A percentile compares a stretch with the other conserved stretches of the same genome.
Evolutionary conservation across 2,329 filamentous ascomycete genomes (phyloP).

Genomic region (Xenosphaeropsis pyriputrescens): DNA sequence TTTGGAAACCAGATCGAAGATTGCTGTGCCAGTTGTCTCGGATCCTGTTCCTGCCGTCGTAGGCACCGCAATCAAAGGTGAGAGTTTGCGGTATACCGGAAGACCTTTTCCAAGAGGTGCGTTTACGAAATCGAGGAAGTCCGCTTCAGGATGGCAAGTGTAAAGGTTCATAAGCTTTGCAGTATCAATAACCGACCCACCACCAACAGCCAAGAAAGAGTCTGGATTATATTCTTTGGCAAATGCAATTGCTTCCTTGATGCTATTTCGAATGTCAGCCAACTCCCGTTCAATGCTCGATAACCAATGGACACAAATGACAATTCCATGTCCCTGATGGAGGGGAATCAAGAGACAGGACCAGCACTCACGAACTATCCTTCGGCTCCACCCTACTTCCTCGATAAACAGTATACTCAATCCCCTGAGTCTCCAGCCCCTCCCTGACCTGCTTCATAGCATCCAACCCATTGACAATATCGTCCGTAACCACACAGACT

Average conservation of each 20-base stretch:
- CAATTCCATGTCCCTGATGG: not conserved
- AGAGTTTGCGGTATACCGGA: conserved; percentile 56
- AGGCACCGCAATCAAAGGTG: conserved; percentile 68
- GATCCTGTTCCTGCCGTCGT: conserved; percentile 81
- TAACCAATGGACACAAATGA: not conserved
- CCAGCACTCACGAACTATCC: conserved; percentile 59
- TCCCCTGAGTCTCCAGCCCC: conserved; percentile 61
- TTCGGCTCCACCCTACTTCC: conserved; percentile 81
- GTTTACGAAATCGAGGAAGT: conserved; percentile 96
- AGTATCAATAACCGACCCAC: conserved; percentile 93
- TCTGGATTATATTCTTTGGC: conserved; percentile 70
- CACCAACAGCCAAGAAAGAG: conserved; percentile 83
- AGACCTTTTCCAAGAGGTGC: conserved; percentile 77
- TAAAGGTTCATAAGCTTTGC: conserved; percentile 99
- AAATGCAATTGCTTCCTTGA: conserved; percentile 82
- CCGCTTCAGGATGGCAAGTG: conserved; percentile 75
- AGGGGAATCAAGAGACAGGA: not conserved
- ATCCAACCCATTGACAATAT: conserved; percentile 64
- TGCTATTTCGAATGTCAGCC: conserved; percentile 27
- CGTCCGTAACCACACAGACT: conserved; percentile 86
- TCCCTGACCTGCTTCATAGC: conserved; percentile 85
- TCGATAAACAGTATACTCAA: conserved; percentile 71
- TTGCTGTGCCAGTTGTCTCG: conserved; percentile 94
- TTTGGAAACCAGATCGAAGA: conserved; percentile 86
- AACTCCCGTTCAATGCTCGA: not conserved